Conservation (phyloP, 108 stramenopile genomes). For the Seminavis robusta region DNA sequence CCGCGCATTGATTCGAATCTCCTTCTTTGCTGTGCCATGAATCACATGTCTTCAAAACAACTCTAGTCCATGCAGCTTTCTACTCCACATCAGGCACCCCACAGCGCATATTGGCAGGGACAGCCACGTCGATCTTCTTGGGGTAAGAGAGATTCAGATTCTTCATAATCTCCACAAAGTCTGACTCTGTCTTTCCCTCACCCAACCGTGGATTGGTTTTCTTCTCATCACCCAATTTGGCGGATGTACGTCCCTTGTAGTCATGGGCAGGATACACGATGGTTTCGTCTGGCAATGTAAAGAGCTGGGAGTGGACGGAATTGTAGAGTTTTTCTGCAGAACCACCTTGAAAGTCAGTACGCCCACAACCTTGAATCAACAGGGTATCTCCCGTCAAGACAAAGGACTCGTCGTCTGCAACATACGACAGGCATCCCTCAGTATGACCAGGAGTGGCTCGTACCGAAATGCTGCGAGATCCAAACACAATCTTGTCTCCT, state of each 20-base stretch:
- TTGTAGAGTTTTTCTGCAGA: slow-evolving; percentile 61
- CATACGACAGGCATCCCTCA: slow-evolving; percentile 73
- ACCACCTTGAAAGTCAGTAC: slow-evolving; percentile 88
- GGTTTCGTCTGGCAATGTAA: slow-evolving; percentile 66
- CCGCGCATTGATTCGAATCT: too few relatives aligned
- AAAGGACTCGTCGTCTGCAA: slow-evolving; percentile 73
- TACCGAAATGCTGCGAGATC: slow-evolving; percentile 50
- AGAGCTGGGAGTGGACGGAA: slow-evolving; percentile 68
- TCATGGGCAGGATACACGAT: slow-evolving; percentile 90
- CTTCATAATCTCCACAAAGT: slow-evolving; percentile 86
- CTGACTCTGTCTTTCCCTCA: slow-evolving; percentile 56
- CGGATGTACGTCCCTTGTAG: slow-evolving; percentile 63
- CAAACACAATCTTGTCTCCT: slow-evolving; percentile 75
- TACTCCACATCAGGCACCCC: too few relatives aligned
- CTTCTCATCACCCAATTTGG: slow-evolving; percentile 75
- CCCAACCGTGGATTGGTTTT: slow-evolving; percentile 65
- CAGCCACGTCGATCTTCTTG: slow-evolving; percentile 74
- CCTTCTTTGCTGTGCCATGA: too few relatives aligned
- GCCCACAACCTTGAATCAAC: slow-evolving; percentile 77
- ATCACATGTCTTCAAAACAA: too few relatives aligned
- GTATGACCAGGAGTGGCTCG: slow-evolving; percentile 91
- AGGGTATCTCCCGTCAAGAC: slow-evolving; percentile 91
- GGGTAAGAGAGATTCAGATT: slow-evolving; percentile 76
- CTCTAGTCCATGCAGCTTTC: too few relatives aligned
- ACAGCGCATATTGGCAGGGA: slow-evolving; percentile 86